Conservation (phyloP, 345 rosid species). For the Camelina neglecta region DNA sequence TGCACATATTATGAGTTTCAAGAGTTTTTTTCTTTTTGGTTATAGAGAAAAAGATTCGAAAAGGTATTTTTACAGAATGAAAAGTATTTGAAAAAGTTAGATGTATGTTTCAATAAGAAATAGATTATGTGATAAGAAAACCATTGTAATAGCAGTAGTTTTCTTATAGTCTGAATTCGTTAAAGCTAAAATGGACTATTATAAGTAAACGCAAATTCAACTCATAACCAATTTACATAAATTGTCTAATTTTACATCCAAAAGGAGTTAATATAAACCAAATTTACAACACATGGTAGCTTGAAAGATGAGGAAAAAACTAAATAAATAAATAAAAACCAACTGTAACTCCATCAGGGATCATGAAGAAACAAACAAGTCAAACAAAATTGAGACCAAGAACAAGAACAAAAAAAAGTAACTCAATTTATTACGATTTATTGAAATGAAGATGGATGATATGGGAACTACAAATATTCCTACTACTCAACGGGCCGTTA, state of each 20-base stretch:
- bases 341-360: background rate
- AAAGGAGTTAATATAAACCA: background rate
- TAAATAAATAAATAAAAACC: background rate
- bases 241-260: background rate
- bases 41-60: no score
- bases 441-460: constrained; percentile 41
- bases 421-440: constrained; percentile 17
- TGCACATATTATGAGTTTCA: no score
- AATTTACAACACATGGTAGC: constrained; percentile 25
- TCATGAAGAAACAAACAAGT: constrained; percentile 2
- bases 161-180: no score
- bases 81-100: no score
- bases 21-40: no score
- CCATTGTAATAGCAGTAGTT: no score
- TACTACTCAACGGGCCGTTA: constrained; percentile 32
- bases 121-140: no score
- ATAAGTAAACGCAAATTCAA: no score
- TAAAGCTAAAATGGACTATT: no score
- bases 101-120: no score
- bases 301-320: background rate
- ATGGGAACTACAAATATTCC: constrained; percentile 49
- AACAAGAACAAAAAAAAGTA: background rate
- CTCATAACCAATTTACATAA: background rate
- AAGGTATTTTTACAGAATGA: no score
- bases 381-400: background rate